Conservation (phyloP, 768 basidiomycete species). For the Rickenella mellea region DNA sequence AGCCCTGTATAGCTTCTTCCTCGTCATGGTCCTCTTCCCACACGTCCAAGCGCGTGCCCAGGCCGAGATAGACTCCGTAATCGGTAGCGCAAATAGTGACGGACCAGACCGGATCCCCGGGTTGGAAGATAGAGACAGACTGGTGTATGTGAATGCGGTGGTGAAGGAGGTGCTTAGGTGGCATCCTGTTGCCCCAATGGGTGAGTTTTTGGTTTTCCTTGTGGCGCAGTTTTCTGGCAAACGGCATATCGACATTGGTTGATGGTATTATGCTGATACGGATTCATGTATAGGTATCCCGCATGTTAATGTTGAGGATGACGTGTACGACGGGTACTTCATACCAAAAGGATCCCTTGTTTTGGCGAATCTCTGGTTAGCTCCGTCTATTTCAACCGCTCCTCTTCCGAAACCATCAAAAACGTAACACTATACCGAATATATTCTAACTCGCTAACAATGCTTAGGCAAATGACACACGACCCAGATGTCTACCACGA, state of each 20-base stretch:
- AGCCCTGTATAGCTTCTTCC: not conserved
- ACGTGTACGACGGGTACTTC: conserved; percentile 20
- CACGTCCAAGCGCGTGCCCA: conserved; percentile 1
- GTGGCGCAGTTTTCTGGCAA: not conserved
- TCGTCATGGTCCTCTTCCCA: conserved; percentile 1
- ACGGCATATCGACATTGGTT: not conserved
- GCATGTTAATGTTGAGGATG: conserved; percentile 19
- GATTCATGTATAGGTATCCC: conserved; percentile 7
- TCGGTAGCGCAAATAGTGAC: too few relatives aligned
- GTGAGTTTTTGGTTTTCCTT: not conserved
- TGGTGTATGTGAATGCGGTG: conserved; percentile 14
- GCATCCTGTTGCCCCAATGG: conserved; percentile 9
- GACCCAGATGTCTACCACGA: conserved; percentile 18
- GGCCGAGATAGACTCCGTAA: conserved; percentile 2
- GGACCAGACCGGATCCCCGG: conserved; percentile 10
- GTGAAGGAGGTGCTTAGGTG: conserved; percentile 13
- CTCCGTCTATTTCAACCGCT: not conserved
- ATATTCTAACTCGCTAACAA: too few relatives aligned
- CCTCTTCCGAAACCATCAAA: not conserved
- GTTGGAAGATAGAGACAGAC: conserved; percentile 5
- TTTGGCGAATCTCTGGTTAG: conserved; percentile 7
- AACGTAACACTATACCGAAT: too few relatives aligned
- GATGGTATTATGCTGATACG: not conserved
- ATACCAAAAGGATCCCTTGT: conserved; percentile 19
- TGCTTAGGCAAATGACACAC: conserved; percentile 5